Base-by-base conservation (phyloP, 208 protist genomes). In the Crithidia thermophila region DNA sequence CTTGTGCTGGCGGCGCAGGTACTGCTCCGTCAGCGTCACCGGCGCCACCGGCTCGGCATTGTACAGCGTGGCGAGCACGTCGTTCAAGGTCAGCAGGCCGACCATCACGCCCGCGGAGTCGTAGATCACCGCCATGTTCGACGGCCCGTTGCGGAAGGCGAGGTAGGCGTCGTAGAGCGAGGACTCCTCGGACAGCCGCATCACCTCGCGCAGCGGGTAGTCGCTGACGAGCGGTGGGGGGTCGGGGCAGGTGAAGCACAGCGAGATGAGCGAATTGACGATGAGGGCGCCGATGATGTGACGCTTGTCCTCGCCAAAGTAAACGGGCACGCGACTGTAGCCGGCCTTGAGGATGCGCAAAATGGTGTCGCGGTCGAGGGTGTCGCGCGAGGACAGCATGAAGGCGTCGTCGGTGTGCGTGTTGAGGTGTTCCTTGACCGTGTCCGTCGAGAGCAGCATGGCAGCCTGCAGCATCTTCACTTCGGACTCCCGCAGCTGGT, bases 281-380 rank as follows among this genome's bases (percentile, higher is more conserved):
- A 96, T 81, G 25, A 98, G 72, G 21, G 88, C 77, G 8, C 94
- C 94, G 46, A 96, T 75, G 60, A 98, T 87, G 72, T 97, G 90
- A 16, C 56, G 64, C 28, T 77, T 84, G 58, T 82, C 64, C 14
- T 84, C 76, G 34, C 76, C 80, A 18, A 80, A 79, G 76, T 90
- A 97, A 1, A 98, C 87, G 11, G 94, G 94, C 33, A 98, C 70
- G 33, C 94, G 85, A 33, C 80, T 94, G 75, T 91, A 91, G 33
- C 89, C 91, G 4, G 46, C 43, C n/a, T 75, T 36, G 10, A 90
- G 49, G 70, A 96, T 91, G 45, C 53, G 63, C 21, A 82, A 49
- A 42, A 96, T 80, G n/a, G 75, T 87, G 25, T 80, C 62, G 8
- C 77, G 59, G 57, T 95, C 84, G 8, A 97, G 75, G n/a, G 60